These are phyloP conservation scores for Kluyveromyces marxianus DNA, from an alignment of 1,139 yeast genomes.

Conservation along the genomic window DNA sequence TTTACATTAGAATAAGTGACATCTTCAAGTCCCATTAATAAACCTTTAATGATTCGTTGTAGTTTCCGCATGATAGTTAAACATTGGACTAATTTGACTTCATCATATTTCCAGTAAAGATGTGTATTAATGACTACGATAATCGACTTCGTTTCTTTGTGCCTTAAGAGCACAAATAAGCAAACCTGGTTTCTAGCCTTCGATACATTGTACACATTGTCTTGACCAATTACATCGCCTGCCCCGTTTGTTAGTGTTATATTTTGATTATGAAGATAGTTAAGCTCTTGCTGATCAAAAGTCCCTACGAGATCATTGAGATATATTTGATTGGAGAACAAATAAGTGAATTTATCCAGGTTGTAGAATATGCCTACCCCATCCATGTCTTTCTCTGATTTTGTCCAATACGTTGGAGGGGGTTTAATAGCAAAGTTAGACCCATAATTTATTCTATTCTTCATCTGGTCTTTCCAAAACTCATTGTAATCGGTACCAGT, in stretches of 20 bases:
- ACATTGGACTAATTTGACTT: slow-evolving; percentile 50
- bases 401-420: slow-evolving; percentile 45
- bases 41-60: slow-evolving; percentile 25
- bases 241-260: slow-evolving; percentile 26
- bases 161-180: slow-evolving; percentile 39
- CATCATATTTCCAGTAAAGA: slow-evolving; percentile 52
- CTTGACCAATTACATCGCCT: slow-evolving; percentile 20
- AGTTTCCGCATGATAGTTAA: slow-evolving; percentile 36
- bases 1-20: slow-evolving; percentile 23
- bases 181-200: slow-evolving; percentile 50
- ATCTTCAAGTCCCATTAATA: slow-evolving; percentile 25
- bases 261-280: slow-evolving; percentile 31
- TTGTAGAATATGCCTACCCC: slow-evolving; percentile 52
- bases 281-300: slow-evolving; percentile 34
- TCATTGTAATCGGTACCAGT: slow-evolving; percentile 40
- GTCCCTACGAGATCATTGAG: slow-evolving; percentile 36
- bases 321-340: slow-evolving; percentile 38
- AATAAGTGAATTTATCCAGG: slow-evolving; percentile 37
- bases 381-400: slow-evolving; percentile 41
- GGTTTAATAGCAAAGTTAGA: slow-evolving; percentile 44
- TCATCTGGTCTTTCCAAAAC: slow-evolving; percentile 36
- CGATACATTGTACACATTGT: slow-evolving; percentile 29
- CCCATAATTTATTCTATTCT: slow-evolving; percentile 31
- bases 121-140: slow-evolving; percentile 50
- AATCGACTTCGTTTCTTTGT: slow-evolving; percentile 33